Conservation (phyloP, 2,329 filamentous ascomycete species). For the Dactylellina sp. region DNA sequence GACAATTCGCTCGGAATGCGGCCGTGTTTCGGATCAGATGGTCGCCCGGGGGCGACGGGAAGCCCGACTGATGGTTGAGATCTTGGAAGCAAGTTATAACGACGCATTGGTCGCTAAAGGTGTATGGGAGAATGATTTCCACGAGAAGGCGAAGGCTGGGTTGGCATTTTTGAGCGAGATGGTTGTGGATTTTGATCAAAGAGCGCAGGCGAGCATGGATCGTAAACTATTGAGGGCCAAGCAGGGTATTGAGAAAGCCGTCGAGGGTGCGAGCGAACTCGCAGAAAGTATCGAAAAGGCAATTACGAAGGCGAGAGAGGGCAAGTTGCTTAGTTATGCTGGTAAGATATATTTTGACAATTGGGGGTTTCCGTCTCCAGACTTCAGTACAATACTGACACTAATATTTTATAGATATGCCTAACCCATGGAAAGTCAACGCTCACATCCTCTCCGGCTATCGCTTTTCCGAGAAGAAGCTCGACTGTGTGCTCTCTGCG, state of each 20-base stretch:
- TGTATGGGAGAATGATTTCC: conserved; percentile 49
- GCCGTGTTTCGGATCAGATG: conserved; percentile 87
- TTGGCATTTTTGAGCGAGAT: conserved; percentile 87
- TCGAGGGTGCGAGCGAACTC: conserved; percentile 81
- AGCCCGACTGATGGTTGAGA: conserved; percentile 90
- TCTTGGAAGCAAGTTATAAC: conserved; percentile 86
- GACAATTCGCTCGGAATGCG: conserved; percentile 87
- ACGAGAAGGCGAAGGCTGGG: conserved; percentile 85
- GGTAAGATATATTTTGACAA: conserved; percentile 12
- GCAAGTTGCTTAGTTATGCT: conserved; percentile 86
- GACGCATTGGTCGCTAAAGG: conserved; percentile 81
- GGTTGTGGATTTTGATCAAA: conserved; percentile 84
- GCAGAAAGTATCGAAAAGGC: conserved; percentile 87
- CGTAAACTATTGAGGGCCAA: conserved; percentile 79
- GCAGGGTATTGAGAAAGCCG: conserved; percentile 82
- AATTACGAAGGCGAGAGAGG: conserved; percentile 78
- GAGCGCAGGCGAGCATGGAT: conserved; percentile 85
- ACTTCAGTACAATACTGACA: background rate
- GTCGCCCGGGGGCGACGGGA: conserved; percentile 86
- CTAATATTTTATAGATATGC: conserved; percentile 72
- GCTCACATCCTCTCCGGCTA: conserved; percentile 92
- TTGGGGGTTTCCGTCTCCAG: background rate
- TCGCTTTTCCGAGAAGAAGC: conserved; percentile 90
- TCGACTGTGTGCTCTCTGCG: conserved; percentile 86
- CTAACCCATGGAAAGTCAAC: conserved; percentile 92